These are phyloP conservation scores for Verruconis gallopava DNA, from an alignment of 2,329 filamentous ascomycete species.

Conservation along the genomic window DNA sequence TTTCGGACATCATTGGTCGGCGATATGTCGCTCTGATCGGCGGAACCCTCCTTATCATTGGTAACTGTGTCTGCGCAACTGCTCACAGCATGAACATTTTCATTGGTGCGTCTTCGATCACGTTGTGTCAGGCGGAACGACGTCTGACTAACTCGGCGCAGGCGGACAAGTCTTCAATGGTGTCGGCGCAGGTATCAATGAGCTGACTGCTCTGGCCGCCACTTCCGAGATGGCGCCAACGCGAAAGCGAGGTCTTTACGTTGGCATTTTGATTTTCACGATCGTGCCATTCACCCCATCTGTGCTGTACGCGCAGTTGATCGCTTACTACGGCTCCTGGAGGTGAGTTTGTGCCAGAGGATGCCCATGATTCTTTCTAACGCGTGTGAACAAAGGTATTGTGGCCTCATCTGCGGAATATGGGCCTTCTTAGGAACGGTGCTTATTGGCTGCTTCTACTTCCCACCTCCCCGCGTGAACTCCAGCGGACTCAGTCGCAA, in stretches of 20 bases:
- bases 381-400: slow-evolving; percentile 18
- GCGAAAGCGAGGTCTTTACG: slow-evolving; percentile 46
- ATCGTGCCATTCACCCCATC: slow-evolving; percentile 46
- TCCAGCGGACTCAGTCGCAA: slow-evolving; percentile 25
- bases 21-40: slow-evolving; percentile 43
- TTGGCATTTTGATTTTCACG: slow-evolving; percentile 43
- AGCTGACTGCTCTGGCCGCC: slow-evolving; percentile 51
- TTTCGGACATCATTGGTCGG: slow-evolving; percentile 52
- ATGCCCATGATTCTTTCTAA: too few relatives aligned
- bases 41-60: slow-evolving; percentile 40
- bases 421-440: slow-evolving; percentile 36
- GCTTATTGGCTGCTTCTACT: slow-evolving; percentile 37
- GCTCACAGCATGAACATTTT: slow-evolving; percentile 47
- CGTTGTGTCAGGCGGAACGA: background rate
- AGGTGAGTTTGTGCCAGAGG: too few relatives aligned
- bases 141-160: slow-evolving; percentile 15
- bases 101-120: slow-evolving; percentile 35
- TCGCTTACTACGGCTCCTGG: slow-evolving; percentile 32
- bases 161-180: slow-evolving; percentile 45
- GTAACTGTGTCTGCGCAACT: slow-evolving; percentile 46
- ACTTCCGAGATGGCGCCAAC: slow-evolving; percentile 53
- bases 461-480: slow-evolving; percentile 37
- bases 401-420: slow-evolving; percentile 35
- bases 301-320: slow-evolving; percentile 44
- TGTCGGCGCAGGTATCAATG: slow-evolving; percentile 49